Evolutionary conservation across 257 asterid species (phyloP).

Genomic region (Solanum paucissectum): DNA sequence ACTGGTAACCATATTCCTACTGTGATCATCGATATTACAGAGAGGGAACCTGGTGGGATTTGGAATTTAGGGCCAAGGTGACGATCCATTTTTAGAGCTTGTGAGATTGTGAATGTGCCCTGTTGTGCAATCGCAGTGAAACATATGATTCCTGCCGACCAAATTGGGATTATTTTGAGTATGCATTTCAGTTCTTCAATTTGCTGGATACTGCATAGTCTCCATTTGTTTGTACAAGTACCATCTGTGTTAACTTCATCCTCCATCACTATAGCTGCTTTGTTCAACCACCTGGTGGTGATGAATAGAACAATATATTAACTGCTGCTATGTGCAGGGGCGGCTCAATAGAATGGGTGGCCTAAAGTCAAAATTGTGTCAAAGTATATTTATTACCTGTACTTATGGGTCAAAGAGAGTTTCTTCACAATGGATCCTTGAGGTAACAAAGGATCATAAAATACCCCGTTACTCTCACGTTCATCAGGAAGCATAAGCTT

Average conservation of each 20-base stretch:
- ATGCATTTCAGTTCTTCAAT: conserved; percentile 74
- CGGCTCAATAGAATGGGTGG: not conserved
- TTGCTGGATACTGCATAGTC: conserved; percentile 24
- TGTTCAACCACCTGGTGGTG: not conserved
- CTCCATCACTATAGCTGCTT: not conserved
- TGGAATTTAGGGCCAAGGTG: conserved; percentile 52
- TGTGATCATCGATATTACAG: conserved; percentile 56
- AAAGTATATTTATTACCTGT: conserved; percentile 19
- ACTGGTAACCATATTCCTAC: conserved; percentile 61
- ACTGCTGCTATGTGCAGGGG: too few species aligned
- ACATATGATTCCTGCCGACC: conserved; percentile 75
- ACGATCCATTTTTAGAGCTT: conserved; percentile 74
- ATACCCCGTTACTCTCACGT: conserved; percentile 1
- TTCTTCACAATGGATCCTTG: conserved; percentile 17
- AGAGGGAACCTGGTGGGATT: conserved; percentile 54
- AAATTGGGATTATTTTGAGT: conserved; percentile 49
- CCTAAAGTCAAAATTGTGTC: not conserved
- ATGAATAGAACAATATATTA: not conserved
- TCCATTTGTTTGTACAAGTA: not conserved
- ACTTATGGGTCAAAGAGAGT: conserved; percentile 34
- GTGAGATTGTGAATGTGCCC: conserved; percentile 57
- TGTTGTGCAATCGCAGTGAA: conserved; percentile 67
- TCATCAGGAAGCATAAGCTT: not conserved
- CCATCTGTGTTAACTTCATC: not conserved
- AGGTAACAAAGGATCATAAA: conserved; percentile 39